A percentile compares a stretch with the other conserved stretches of the same genome.
Conservation (phyloP, 108 stramenopile species). For the Nitzschia inconspicua region DNA sequence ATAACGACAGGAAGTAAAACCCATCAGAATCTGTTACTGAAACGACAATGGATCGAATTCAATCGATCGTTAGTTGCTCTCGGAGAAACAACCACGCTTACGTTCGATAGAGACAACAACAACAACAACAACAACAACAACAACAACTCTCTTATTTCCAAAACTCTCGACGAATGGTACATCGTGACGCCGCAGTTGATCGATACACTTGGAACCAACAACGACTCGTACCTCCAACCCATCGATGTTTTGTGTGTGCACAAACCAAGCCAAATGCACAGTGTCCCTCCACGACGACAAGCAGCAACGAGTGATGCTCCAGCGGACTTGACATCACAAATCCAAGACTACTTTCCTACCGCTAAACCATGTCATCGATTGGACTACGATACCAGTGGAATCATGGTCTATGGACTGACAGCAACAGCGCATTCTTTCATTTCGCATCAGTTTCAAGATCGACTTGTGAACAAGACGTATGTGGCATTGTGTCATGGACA, state of each 20-base stretch:
- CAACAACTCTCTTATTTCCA: no score
- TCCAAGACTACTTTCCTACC: neutral
- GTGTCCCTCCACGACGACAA: neutral
- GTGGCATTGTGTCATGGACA: slow-evolving; percentile 54
- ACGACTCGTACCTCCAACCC: no score
- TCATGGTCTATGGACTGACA: slow-evolving; percentile 53
- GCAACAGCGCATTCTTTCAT: slow-evolving; percentile 35
- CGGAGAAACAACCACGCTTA: no score
- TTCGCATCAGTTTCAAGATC: slow-evolving; percentile 45
- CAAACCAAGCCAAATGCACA: neutral
- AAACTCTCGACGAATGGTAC: no score
- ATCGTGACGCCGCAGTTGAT: no score
- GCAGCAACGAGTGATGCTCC: neutral
- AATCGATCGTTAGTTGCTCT: no score
- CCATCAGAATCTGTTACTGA: no score
- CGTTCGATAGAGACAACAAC: no score
- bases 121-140: no score
- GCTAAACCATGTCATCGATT: slow-evolving; percentile 58
- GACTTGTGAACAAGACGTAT: slow-evolving; percentile 37
- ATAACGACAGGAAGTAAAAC: no score
- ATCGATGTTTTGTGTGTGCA: slow-evolving; percentile 1
- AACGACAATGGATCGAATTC: no score
- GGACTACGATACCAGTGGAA: slow-evolving; percentile 64
- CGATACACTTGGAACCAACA: no score
- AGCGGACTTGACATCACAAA: neutral